Conservation (phyloP, 2,329 filamentous ascomycete genomes). For the Chalara sp. region DNA sequence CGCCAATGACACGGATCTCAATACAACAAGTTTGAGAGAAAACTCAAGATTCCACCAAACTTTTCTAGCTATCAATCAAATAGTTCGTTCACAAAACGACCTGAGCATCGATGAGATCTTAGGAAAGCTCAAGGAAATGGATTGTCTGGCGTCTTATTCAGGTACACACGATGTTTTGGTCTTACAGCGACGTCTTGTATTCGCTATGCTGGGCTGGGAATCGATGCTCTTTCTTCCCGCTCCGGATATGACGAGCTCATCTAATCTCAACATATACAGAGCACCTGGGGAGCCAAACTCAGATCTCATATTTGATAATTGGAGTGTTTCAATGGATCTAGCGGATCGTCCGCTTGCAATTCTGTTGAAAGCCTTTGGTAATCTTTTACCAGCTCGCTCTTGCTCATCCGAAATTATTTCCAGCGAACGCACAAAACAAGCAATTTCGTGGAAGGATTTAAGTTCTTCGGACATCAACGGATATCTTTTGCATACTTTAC, state of each 20-base stretch:
- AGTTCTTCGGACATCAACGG: conserved; percentile 10
- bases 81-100: conserved; percentile 1
- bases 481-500: conserved; percentile 13
- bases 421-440: conserved; percentile 1
- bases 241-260: conserved; percentile 3
- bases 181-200: conserved; percentile 13
- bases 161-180: not conserved
- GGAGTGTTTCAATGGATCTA: conserved; percentile 1
- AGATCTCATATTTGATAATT: conserved; percentile 1
- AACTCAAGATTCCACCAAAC: not conserved
- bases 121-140: not conserved
- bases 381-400: conserved; percentile 14
- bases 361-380: conserved; percentile 5
- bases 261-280: conserved; percentile 2
- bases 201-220: conserved; percentile 20
- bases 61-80: conserved; percentile 1
- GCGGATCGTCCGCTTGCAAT: conserved; percentile 1
- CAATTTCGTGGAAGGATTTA: not conserved
- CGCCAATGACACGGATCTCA: not conserved
- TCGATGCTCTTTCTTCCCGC: conserved; percentile 20
- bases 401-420: conserved; percentile 2
- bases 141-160: not conserved
- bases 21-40: not conserved
- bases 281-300: conserved; percentile 1
- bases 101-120: conserved; percentile 17